Percentiles rank a stretch among this genome's conserved stretches.
phyloP scores from a whole-genome alignment of 306 rosid species.

The Leucaena leucocephala region DNA sequence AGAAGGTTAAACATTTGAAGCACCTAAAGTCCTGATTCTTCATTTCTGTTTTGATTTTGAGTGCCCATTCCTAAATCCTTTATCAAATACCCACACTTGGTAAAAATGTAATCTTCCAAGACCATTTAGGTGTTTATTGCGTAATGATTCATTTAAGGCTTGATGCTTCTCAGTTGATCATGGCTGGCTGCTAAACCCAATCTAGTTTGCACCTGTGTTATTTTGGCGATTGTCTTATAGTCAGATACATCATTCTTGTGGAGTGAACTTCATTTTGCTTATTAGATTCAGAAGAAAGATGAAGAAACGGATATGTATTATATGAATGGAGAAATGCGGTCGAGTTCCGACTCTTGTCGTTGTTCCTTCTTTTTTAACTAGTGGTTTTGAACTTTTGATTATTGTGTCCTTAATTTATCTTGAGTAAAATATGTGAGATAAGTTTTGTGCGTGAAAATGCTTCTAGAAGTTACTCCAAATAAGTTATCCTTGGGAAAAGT shows the following conservation, averaged over 20 bases:
- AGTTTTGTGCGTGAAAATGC: no score
- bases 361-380: background rate
- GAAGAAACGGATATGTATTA: background rate
- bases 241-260: background rate
- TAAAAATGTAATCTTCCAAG: constrained; percentile 34
- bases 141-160: constrained; percentile 26
- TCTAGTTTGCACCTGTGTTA: background rate
- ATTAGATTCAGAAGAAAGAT: background rate
- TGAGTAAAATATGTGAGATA: background rate
- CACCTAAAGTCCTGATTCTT: constrained; percentile 45
- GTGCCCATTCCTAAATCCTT: constrained; percentile 9
- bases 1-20: constrained; percentile 76
- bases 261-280: background rate
- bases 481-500: background rate
- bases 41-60: constrained; percentile 13
- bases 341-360: background rate
- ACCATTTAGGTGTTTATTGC: constrained; percentile 25
- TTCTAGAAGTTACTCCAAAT: no score
- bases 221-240: constrained; percentile 6
- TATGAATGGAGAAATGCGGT: background rate
- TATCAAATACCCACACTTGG: constrained; percentile 21
- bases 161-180: constrained; percentile 13
- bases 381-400: background rate
- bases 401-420: background rate
- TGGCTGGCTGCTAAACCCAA: constrained; percentile 15